Percentiles rank a stretch among this genome's conserved stretches.
Evolutionary conservation across 768 basidiomycete genomes (phyloP).

Genomic region (Hemileccinum rubropunctum): DNA sequence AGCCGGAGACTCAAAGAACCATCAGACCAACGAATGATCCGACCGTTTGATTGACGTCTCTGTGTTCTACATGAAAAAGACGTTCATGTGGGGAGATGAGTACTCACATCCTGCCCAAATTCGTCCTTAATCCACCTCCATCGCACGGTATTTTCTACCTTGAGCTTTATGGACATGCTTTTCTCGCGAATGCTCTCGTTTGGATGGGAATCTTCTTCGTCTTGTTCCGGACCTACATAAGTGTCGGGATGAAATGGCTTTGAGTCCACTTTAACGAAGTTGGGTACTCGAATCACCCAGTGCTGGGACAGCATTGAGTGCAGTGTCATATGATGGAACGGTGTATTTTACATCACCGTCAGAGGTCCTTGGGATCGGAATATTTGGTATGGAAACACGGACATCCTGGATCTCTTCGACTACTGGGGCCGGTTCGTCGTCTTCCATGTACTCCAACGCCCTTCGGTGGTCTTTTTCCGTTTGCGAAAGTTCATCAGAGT

Average conservation of each 20-base stretch:
- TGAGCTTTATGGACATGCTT: constrained; percentile 81
- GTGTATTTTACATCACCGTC: constrained; percentile 68
- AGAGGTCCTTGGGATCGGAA: constrained; percentile 75
- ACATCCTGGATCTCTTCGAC: constrained; percentile 61
- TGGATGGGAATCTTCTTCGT: constrained; percentile 57
- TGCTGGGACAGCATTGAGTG: constrained; percentile 38
- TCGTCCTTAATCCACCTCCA: constrained; percentile 92
- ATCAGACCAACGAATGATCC: constrained; percentile 94
- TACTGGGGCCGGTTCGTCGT: constrained; percentile 59
- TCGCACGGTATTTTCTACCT: constrained; percentile 90
- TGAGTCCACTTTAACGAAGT: constrained; percentile 85
- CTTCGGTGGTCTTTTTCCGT: constrained; percentile 56
- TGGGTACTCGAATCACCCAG: constrained; percentile 94
- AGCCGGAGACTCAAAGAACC: constrained; percentile 87
- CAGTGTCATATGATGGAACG: background rate
- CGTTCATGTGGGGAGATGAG: background rate
- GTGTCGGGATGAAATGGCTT: constrained; percentile 88
- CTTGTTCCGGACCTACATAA: constrained; percentile 80
- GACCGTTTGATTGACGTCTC: constrained; percentile 86
- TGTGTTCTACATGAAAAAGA: constrained; percentile 30
- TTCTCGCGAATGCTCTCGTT: constrained; percentile 67
- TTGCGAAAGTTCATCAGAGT: constrained; percentile 68
- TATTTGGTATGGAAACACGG: constrained; percentile 79
- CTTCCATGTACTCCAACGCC: constrained; percentile 80
- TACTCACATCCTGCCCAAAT: constrained; percentile 71